Evolutionary conservation across 192 early-diverging fungal species (phyloP), one percentile per base, ranked within the genome.

Genomic region (Backusella australiensis): DNA sequence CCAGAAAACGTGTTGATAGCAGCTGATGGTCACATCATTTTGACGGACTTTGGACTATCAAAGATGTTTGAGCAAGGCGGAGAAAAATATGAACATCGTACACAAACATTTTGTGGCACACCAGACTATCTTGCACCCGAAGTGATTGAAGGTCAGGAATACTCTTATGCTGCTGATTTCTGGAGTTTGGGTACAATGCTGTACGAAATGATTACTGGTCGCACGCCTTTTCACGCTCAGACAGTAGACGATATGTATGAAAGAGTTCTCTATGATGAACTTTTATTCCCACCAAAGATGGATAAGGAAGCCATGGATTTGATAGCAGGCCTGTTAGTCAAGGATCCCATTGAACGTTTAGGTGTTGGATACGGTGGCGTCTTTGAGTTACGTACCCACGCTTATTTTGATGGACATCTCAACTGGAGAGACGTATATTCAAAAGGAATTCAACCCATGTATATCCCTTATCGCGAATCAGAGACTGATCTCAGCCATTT

Each of bases 11-110:
- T 92, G 56, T 79, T 95, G 4, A 77, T 98, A 3, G 90, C 90
- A 46, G 73, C 78, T 1, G 89, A 93, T 23, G 96, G 96, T n/a
- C 95, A 97, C 75, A 81, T 97, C 19, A 86, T 95, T 9, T 82
- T 99, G 59, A 97, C 96, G 1, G 97, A 99, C 76, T 99, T 98
- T 88, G 96, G 97, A 3, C 86, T 99, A 4, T 93, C 91, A 34
- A 99, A 99, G 82, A 94, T 86, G 75, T 89, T 83, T 29, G 68
- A 76, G 6, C 44, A 67, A 32, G 77, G 75, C 17, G 67, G 46
- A 4, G 72, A 78, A 39, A 67, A 74, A 34, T 41, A 74, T 38
- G 76, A 81, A 23, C 81, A 79, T 11, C 83, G 79, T 83, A 92
- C 84, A 34, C 84, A 75, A 75, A 90, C 93, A 0, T 89, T 95